Evolutionary conservation across 139 green algal species (phyloP), one percentile per base, ranked within the genome.

Genomic region (Picochlorum sp.): DNA sequence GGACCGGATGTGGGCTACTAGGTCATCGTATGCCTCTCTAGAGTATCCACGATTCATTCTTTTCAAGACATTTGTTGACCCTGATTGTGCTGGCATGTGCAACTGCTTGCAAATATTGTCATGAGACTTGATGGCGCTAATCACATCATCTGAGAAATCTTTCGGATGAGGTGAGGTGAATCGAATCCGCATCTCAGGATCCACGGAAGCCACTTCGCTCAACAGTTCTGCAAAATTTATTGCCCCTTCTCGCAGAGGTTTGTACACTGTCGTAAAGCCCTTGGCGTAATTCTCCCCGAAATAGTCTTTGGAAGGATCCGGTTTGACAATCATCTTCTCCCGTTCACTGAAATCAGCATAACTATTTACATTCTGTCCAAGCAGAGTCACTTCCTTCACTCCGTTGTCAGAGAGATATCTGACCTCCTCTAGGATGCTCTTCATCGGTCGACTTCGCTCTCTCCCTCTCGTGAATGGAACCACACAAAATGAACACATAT

Each of bases 141-240:
- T 52, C n/a, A 90, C 81, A n/a, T 87, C 81, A 63, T 85, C 73
- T 8, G 68, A 79, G 64, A 90, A 92, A 66, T 90, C 86, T 49
- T 95, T 96, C 2, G 90, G 90, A 65, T 97, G 90, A 28, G 90
- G 90, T 0, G 77, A 89, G 8, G 90, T 96, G 73, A 96, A 96
- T 14, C 90, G 85, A 49, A 97, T 75, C 26, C 90, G 75, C 76
- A 96, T 88, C 68, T 97, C 87, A 2, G 82, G 80, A 66, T 92
- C 78, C 8, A 89, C 65, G 2, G 2, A 41, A 1, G 90, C 81
- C 18, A 90, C 80, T 5, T 28, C 13, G 20, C 89, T 75, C 44
- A 97, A 75, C 63, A 97, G 73, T 65, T 92, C 72, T 0, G 83
- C 86, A 80, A 97, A 97, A 1, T 15, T 24, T 21, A 80, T 28